These are phyloP conservation scores for Solanum etuberosum DNA, from an alignment of 257 asterid species.

Conservation along the genomic window DNA sequence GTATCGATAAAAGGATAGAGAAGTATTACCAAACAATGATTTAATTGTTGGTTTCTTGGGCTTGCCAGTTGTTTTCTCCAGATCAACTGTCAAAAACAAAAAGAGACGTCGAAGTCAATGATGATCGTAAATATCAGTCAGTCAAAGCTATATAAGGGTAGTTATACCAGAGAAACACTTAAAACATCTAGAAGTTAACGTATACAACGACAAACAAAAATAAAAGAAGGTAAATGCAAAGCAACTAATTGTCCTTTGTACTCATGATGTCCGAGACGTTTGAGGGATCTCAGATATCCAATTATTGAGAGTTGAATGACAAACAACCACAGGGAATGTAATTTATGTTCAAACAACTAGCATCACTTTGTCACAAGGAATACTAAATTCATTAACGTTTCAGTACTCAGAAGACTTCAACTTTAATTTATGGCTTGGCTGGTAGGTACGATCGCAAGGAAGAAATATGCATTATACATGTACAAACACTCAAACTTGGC, in stretches of 20 bases:
- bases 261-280: not conserved
- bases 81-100: constrained; percentile 46
- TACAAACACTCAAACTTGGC: not conserved
- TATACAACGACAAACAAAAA: not conserved
- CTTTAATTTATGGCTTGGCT: not conserved
- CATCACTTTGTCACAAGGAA: not conserved
- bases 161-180: not conserved
- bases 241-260: not conserved
- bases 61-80: constrained; percentile 68
- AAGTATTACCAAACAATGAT: constrained; percentile 63
- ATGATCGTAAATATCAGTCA: not conserved
- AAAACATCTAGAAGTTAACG: not conserved
- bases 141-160: not conserved
- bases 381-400: not conserved
- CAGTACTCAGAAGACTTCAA: not conserved
- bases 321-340: not conserved
- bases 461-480: not conserved
- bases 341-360: not conserved
- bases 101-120: not conserved
- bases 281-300: not conserved
- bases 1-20: not conserved
- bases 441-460: not conserved
- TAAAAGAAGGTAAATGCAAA: not conserved
- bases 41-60: constrained; percentile 81
- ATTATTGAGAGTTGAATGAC: not conserved